Percentiles rank a stretch among this genome's conserved stretches.
phyloP scores from a whole-genome alignment of 2,329 filamentous ascomycete species.

The Monosporascus sp. region DNA sequence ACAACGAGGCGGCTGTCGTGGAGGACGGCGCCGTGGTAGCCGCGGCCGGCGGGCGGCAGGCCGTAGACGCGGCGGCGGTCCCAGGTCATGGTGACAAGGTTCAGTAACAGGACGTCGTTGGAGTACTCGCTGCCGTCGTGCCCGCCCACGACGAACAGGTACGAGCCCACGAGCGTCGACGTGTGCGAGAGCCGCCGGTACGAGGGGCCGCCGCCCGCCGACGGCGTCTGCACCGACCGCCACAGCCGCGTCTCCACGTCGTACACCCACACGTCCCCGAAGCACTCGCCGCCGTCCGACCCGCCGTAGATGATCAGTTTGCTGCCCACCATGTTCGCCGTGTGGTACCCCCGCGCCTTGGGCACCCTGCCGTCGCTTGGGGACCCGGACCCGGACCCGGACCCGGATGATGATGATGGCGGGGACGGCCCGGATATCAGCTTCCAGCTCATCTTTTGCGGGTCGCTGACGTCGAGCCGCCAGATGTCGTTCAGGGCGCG shows the following conservation, averaged over 20 bases:
- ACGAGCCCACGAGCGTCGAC: constrained; percentile 63
- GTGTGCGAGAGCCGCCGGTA: constrained; percentile 63
- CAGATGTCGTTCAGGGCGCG: constrained; percentile 66
- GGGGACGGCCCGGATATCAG: constrained; percentile 44
- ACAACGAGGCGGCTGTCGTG: constrained; percentile 60
- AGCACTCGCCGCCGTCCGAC: constrained; percentile 65
- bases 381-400: not conserved
- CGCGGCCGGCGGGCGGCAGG: constrained; percentile 54
- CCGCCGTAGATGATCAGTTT: constrained; percentile 69
- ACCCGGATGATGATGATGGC: constrained; percentile 11
- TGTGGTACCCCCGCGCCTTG: constrained; percentile 64
- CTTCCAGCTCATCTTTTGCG: constrained; percentile 63
- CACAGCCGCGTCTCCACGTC: constrained; percentile 58
- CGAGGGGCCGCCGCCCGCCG: constrained; percentile 60
- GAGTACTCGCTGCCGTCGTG: constrained; percentile 67
- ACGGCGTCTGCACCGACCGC: constrained; percentile 52
- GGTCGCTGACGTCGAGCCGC: constrained; percentile 64
- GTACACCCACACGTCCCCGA: constrained; percentile 69
- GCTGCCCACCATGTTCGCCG: constrained; percentile 66
- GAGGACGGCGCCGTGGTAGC: constrained; percentile 62
- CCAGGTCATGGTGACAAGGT: constrained; percentile 71
- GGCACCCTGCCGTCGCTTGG: constrained; percentile 34
- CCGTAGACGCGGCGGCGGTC: constrained; percentile 62
- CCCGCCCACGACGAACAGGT: constrained; percentile 64
- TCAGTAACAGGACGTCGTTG: constrained; percentile 62